These are phyloP conservation scores for Cystobasidium slooffiae DNA, from an alignment of 1,284 basidiomycete species.

Conservation along the genomic window DNA sequence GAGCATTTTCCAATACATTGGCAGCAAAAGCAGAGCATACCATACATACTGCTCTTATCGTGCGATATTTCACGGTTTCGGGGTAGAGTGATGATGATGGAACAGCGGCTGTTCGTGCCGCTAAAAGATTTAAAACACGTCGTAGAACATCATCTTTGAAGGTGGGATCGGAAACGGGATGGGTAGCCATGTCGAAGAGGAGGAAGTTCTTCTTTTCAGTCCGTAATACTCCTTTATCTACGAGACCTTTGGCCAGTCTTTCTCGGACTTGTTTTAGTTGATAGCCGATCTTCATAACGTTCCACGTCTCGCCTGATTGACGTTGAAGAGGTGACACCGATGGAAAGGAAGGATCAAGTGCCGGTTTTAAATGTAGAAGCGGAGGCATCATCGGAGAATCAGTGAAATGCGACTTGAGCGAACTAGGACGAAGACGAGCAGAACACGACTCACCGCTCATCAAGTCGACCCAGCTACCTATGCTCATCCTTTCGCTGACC, in stretches of 20 bases:
- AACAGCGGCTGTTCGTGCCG: constrained; percentile 79
- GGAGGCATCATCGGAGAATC: constrained; percentile 27
- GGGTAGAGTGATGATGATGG: constrained; percentile 68
- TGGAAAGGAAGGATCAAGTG: not conserved
- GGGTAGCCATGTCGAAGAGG: constrained; percentile 97
- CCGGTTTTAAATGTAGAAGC: not conserved
- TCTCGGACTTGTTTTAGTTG: constrained; percentile 96
- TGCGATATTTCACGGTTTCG: constrained; percentile 76
- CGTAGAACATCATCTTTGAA: constrained; percentile 82
- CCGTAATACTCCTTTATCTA: constrained; percentile 94
- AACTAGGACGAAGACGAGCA: not conserved
- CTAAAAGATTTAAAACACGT: constrained; percentile 76
- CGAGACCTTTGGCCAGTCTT: constrained; percentile 92
- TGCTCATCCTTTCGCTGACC: constrained; percentile 74
- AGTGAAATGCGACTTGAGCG: not conserved
- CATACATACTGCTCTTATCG: constrained; percentile 77
- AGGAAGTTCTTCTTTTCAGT: constrained; percentile 97
- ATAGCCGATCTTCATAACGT: constrained; percentile 97
- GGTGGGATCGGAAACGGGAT: constrained; percentile 87
- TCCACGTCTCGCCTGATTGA: constrained; percentile 88
- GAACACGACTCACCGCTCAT: constrained; percentile 72
- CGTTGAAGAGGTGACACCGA: too few relatives aligned
- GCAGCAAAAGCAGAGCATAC: constrained; percentile 89
- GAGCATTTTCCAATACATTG: constrained; percentile 91
- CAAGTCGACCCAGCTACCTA: constrained; percentile 90